These are phyloP conservation scores for Terfezia claveryi DNA, from an alignment of 495 filamentous ascomycete species.

Conservation along the genomic window DNA sequence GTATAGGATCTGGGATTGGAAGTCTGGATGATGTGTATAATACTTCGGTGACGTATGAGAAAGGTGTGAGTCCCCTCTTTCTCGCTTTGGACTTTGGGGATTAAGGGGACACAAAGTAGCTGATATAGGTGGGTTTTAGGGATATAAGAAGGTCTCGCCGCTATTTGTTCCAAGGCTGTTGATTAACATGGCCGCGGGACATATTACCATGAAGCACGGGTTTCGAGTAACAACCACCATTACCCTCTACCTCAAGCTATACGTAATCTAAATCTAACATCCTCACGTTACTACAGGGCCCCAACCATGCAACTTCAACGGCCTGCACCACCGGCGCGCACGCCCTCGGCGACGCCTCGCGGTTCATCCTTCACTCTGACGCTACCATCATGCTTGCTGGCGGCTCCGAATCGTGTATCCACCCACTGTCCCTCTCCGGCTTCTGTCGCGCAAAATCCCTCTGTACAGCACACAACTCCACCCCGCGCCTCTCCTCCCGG, in stretches of 20 bases:
- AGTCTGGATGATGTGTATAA: conserved; percentile 75
- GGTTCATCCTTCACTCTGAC: conserved; percentile 76
- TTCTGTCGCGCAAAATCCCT: conserved; percentile 76
- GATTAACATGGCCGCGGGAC: conserved; percentile 84
- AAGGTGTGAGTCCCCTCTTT: conserved; percentile 33
- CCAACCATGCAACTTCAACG: conserved; percentile 77
- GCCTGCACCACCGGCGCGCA: conserved; percentile 92
- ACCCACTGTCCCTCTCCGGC: conserved; percentile 76
- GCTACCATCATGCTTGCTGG: conserved; percentile 90
- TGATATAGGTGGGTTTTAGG: conserved; percentile 24
- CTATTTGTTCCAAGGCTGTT: conserved; percentile 80
- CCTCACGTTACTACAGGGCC: conserved; percentile 31
- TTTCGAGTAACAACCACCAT: conserved; percentile 32
- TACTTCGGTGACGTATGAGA: conserved; percentile 53
- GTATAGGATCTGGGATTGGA: conserved; percentile 88
- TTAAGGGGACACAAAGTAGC: background rate
- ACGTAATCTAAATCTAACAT: background rate
- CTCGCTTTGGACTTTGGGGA: background rate
- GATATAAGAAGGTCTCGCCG: conserved; percentile 79
- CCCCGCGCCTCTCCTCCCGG: conserved; percentile 50
- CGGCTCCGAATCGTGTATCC: conserved; percentile 85
- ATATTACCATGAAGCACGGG: conserved; percentile 83
- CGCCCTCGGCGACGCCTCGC: conserved; percentile 74
- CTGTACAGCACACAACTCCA: conserved; percentile 54
- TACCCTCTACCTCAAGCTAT: background rate